phyloP scores from a whole-genome alignment of 768 basidiomycete species.

The Tephrocybe sp. region DNA sequence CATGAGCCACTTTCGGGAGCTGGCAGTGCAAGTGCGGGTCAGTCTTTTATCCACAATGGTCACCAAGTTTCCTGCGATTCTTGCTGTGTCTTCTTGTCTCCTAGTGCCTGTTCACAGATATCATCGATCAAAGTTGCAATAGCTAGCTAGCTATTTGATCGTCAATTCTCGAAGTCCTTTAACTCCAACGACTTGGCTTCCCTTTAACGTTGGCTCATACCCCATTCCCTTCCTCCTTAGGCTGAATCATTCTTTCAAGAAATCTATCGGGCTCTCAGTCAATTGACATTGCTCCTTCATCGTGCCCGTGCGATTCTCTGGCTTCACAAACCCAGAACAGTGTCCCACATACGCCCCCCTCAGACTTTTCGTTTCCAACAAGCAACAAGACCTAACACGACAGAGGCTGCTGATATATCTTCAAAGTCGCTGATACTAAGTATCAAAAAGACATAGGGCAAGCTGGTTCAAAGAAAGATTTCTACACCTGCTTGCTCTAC shows the following conservation, averaged over 20 bases:
- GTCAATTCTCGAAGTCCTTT: conserved; percentile 25
- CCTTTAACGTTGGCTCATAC: conserved; percentile 38
- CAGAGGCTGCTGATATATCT: conserved; percentile 30
- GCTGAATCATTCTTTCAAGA: conserved; percentile 32
- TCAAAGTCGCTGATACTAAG: no score
- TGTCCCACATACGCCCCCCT: conserved; percentile 14
- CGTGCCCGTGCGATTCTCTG: conserved; percentile 18
- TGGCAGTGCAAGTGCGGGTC: no score
- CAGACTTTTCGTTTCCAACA: conserved; percentile 16
- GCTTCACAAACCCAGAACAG: conserved; percentile 31
- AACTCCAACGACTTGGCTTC: conserved; percentile 29
- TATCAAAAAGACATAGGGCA: no score
- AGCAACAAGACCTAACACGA: conserved; percentile 40
- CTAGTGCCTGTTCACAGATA: no score
- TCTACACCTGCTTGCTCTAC: no score
- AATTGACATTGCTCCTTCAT: conserved; percentile 24
- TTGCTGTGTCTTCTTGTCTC: no score
- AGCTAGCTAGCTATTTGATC: no score
- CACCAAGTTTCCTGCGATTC: no score
- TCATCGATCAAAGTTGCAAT: no score
- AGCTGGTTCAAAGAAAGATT: no score
- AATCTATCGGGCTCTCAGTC: conserved; percentile 32
- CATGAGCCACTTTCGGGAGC: no score
- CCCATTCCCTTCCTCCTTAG: conserved; percentile 38
- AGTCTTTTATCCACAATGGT: no score